Conservation (phyloP, 345 rosid species). For the Psidium friedrichsthalianum region DNA sequence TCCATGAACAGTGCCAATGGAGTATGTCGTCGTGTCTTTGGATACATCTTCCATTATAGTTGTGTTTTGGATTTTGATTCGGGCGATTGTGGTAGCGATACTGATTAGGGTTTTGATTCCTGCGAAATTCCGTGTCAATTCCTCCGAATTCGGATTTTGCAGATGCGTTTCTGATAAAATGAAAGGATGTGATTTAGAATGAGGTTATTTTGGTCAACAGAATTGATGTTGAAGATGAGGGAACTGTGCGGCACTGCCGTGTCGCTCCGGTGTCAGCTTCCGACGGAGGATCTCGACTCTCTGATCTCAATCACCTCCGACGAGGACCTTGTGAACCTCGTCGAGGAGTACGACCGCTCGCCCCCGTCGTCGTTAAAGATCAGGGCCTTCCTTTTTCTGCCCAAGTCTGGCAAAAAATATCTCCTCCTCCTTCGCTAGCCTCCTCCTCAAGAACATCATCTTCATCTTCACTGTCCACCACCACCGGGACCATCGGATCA, state of each 20-base stretch:
- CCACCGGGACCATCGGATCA: slow-evolving; percentile 6
- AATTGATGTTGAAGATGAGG: slow-evolving; percentile 52
- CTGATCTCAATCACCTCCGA: slow-evolving; percentile 68
- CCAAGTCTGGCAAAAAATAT: slow-evolving; percentile 24
- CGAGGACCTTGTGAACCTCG: slow-evolving; percentile 76
- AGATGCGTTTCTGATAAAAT: background rate
- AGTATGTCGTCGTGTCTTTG: background rate
- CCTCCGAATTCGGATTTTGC: background rate
- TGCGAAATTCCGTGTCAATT: background rate
- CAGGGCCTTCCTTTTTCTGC: slow-evolving; percentile 64
- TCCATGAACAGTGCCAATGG: background rate
- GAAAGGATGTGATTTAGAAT: slow-evolving; percentile 4
- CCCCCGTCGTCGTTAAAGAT: slow-evolving; percentile 48
- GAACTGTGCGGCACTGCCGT: slow-evolving; percentile 48
- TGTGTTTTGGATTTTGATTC: background rate
- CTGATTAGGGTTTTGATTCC: background rate
- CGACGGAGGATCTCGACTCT: slow-evolving; percentile 80
- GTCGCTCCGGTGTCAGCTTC: slow-evolving; percentile 78
- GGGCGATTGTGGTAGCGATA: background rate
- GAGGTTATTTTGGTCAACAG: slow-evolving; percentile 38
- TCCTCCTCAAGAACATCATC: slow-evolving; percentile 34
- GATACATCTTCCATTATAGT: background rate
- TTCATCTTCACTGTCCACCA: background rate
- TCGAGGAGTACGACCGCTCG: slow-evolving; percentile 79
- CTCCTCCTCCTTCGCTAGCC: slow-evolving; percentile 22